These are phyloP conservation scores for Arthrobotrys iridis DNA, from an alignment of 2,329 filamentous ascomycete species.

Conservation along the genomic window DNA sequence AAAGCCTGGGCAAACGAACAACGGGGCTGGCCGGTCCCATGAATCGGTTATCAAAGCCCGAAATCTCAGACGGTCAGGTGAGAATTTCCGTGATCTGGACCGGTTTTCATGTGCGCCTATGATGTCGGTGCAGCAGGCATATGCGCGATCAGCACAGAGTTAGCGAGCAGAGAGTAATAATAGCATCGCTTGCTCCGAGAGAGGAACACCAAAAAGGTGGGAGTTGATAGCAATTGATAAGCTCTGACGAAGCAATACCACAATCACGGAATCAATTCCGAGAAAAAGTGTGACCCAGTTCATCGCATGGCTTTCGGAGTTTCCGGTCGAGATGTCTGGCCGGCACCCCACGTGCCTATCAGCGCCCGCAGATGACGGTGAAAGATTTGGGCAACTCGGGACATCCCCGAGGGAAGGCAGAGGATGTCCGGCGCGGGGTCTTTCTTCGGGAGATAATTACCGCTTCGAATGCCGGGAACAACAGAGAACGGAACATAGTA, in stretches of 20 bases:
- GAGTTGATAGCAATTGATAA: conserved; percentile 1
- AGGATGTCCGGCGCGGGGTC: neutral
- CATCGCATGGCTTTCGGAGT: neutral
- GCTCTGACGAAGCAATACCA: conserved; percentile 1
- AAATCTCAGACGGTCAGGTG: neutral
- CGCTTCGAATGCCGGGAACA: neutral
- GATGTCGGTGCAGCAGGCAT: conserved; percentile 3
- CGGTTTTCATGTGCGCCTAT: no score
- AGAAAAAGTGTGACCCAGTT: neutral
- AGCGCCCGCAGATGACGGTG: neutral
- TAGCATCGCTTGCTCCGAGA: conserved; percentile 3
- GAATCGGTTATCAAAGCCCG: neutral
- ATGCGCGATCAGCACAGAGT: conserved; percentile 10
- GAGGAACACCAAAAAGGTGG: neutral
- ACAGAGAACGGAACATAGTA: no score
- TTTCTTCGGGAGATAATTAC: neutral
- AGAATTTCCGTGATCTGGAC: neutral
- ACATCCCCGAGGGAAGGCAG: neutral
- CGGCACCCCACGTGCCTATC: neutral
- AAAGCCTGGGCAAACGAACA: neutral
- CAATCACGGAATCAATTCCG: neutral
- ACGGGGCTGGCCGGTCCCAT: neutral
- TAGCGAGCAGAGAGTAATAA: neutral
- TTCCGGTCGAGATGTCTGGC: neutral
- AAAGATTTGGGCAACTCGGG: neutral